These are phyloP conservation scores for Lolium multiflorum DNA, from an alignment of 176 grass and related monocot genomes.

Conservation along the genomic window DNA sequence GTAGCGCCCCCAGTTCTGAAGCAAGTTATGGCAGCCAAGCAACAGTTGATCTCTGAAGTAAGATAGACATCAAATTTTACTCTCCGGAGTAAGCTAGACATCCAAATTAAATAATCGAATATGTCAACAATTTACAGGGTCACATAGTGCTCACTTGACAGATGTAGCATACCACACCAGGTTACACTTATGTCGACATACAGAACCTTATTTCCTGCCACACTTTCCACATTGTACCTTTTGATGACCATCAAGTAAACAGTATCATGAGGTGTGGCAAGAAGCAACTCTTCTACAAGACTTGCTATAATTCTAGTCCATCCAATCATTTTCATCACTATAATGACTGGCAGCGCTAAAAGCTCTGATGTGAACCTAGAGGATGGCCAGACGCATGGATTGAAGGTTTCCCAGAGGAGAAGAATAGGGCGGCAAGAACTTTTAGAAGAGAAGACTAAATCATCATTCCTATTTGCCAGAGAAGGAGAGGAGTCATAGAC, in stretches of 20 bases:
- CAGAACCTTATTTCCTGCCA: not conserved
- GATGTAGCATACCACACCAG: not conserved
- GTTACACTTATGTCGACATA: not conserved
- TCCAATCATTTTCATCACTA: not conserved
- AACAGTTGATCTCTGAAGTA: not conserved
- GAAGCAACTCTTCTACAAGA: constrained; percentile 10
- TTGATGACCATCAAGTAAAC: not conserved
- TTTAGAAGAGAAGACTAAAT: constrained; percentile 5
- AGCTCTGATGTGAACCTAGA: not conserved
- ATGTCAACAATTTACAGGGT: constrained; percentile 5
- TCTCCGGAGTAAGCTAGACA: not conserved
- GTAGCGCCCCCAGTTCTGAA: not conserved
- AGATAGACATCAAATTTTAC: not conserved
- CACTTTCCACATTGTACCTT: not conserved
- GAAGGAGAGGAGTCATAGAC: not conserved
- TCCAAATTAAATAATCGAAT: not conserved
- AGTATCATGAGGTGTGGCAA: not conserved
- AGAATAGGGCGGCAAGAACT: not conserved
- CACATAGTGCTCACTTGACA: not conserved
- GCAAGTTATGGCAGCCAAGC: constrained; percentile 17
- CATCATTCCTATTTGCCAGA: not conserved
- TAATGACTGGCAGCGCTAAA: not conserved
- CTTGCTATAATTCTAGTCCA: not conserved
- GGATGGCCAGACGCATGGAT: not conserved
- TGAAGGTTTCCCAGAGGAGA: not conserved